A percentile compares a stretch with the other conserved stretches of the same genome.
Evolutionary conservation across 495 filamentous ascomycete species (phyloP).

Genomic region (Amphirosellinia nigrospora): DNA sequence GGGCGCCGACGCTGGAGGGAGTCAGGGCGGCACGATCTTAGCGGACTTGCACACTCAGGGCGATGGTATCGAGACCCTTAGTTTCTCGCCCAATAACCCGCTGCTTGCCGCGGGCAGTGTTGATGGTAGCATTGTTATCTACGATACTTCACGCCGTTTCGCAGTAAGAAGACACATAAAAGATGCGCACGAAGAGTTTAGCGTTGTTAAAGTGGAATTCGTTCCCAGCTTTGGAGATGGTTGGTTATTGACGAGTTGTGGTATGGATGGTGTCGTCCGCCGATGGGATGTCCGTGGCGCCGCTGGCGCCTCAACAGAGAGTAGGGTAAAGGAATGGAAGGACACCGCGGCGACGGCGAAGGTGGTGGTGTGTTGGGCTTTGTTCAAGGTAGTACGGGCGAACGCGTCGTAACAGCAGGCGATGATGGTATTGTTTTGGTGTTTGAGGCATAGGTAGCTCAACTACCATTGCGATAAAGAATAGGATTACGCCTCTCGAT

Average conservation of each 20-base stretch:
- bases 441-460: conserved; percentile 58
- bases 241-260: conserved; percentile 81
- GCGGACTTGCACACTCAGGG: conserved; percentile 61
- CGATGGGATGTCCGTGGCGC: conserved; percentile 88
- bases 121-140: conserved; percentile 88
- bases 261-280: conserved; percentile 85
- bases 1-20: conserved; percentile 46
- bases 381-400: conserved; percentile 71
- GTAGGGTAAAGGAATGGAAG: conserved; percentile 79
- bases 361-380: conserved; percentile 90
- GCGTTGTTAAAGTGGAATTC: conserved; percentile 93
- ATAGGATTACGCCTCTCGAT: background rate
- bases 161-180: conserved; percentile 78
- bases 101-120: conserved; percentile 88
- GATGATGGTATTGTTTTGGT: conserved; percentile 80
- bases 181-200: conserved; percentile 80
- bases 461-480: background rate
- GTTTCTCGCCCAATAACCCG: conserved; percentile 76
- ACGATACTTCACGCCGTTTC: conserved; percentile 82
- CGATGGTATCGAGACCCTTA: conserved; percentile 84
- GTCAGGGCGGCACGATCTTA: conserved; percentile 72
- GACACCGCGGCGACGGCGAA: conserved; percentile 74
- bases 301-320: conserved; percentile 64
- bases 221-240: conserved; percentile 50
- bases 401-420: conserved; percentile 82